Evolutionary conservation across 495 filamentous ascomycete genomes (phyloP).

Genomic region (Neurospora sp.): DNA sequence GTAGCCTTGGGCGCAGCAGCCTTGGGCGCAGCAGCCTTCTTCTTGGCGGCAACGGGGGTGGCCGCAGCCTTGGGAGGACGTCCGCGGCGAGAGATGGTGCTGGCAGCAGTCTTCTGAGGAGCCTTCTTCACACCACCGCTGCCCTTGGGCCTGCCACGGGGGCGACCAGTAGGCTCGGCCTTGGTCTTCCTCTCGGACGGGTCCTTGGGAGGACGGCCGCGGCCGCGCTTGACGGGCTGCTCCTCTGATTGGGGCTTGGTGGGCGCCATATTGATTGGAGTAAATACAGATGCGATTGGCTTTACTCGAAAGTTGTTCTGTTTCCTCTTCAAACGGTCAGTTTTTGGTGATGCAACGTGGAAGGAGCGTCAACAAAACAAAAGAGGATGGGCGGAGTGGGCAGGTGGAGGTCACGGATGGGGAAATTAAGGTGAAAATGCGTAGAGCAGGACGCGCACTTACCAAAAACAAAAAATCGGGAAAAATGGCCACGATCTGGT

Average conservation of each 20-base stretch:
- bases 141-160: conserved; percentile 37
- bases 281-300: not conserved
- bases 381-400: not conserved
- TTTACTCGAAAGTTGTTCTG: not conserved
- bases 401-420: not conserved
- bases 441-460: not conserved
- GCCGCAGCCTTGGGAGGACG: conserved; percentile 23
- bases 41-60: conserved; percentile 1
- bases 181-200: conserved; percentile 25
- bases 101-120: conserved; percentile 1
- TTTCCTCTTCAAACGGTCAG: not conserved
- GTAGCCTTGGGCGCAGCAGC: not conserved
- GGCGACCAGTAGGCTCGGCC: conserved; percentile 29
- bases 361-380: not conserved
- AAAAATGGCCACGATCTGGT: not conserved
- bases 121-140: conserved; percentile 29
- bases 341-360: not conserved
- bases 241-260: conserved; percentile 8
- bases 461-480: not conserved
- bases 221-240: conserved; percentile 30
- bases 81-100: conserved; percentile 21
- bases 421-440: not conserved
- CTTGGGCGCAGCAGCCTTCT: not conserved
- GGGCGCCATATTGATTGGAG: conserved; percentile 10
- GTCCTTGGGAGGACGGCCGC: conserved; percentile 34